Evolutionary conservation across 2,329 filamentous ascomycete genomes (phyloP), one percentile per base, ranked within the genome.

Genomic region (Fusarium succisae): DNA sequence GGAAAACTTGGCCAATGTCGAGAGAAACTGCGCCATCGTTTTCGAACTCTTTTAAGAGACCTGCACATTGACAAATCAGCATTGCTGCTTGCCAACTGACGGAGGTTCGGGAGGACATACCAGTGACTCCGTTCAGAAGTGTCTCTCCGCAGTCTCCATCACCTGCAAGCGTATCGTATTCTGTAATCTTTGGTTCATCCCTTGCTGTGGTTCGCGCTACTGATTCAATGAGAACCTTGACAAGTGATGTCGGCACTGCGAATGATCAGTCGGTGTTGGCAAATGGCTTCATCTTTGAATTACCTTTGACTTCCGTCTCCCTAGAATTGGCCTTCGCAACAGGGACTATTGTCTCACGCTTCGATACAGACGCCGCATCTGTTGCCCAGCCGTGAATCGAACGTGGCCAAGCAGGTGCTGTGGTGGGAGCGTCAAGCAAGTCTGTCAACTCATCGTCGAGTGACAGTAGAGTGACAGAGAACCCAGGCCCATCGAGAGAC

Each of bases 81-180:
- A 28, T 58, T 44, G 6, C 43, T 18, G 20, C 5, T 20, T 28
- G 5, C 17, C 32, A 3, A 20, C 22, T 35, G 18, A n/a, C 12
- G 22, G n/a, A 12, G 17, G 11, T 8, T 37, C 15, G 13, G 17
- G 47, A 24, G 26, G 8, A 24, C 66, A 37, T 51, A 77, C 76
- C 74, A 24, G 69, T 74, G 3, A 77, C 72, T 24, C 76, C 76
- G 47, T 75, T 77, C 26, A 78, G 65, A 8, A 82, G 76, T 7
- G 80, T 81, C 53, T 78, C 78, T 45, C 81, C 81, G 45, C 79
- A 82, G 69, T 82, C 81, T 53, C 81, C 81, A 54, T 82, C 81
- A 9, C 81, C 81, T 9, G 81, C 79, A n/a, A 81, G 63, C 1
- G 77, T 80, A 62, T 80, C 79, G 58, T 80, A 79, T 45, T 76